phyloP scores from a whole-genome alignment of 164 flowering plant species.

The Macadamia integrifolia region DNA sequence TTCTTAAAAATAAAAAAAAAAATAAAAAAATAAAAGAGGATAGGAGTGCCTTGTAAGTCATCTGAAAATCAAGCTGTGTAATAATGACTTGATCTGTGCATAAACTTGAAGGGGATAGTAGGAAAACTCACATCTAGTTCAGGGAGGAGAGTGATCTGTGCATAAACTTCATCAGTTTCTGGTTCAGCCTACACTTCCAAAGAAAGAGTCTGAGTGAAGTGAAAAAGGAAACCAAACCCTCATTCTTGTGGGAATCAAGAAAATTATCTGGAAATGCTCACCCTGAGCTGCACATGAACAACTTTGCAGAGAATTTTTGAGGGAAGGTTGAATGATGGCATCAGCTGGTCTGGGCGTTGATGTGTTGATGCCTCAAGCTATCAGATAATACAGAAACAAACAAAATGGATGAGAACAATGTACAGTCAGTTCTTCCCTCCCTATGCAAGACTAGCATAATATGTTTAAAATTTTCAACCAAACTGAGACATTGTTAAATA shows the following conservation, averaged over 20 bases:
- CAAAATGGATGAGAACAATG: background rate
- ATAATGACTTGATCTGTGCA: too few relatives aligned
- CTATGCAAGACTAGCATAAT: too few relatives aligned
- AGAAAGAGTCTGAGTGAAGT: slow-evolving; percentile 4
- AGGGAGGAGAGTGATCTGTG: slow-evolving; percentile 34
- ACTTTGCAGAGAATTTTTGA: slow-evolving; percentile 90
- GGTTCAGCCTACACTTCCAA: slow-evolving; percentile 28
- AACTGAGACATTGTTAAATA: background rate
- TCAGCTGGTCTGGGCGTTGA: slow-evolving; percentile 69
- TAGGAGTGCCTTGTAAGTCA: too few relatives aligned
- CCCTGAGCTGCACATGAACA: slow-evolving; percentile 71
- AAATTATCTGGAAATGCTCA: slow-evolving; percentile 18
- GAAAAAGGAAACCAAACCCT: background rate
- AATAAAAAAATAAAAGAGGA: too few relatives aligned
- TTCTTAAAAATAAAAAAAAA: too few relatives aligned
- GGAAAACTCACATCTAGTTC: slow-evolving; percentile 28
- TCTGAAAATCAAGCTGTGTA: too few relatives aligned
- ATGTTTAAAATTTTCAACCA: background rate
- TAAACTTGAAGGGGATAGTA: background rate
- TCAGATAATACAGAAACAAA: background rate
- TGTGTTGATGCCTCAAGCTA: slow-evolving; percentile 91
- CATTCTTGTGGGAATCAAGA: background rate
- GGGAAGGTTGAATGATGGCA: slow-evolving; percentile 81
- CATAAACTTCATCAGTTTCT: slow-evolving; percentile 41
- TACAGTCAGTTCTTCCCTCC: background rate